Evolutionary conservation across 129 eudicot species (phyloP).

Genomic region (carrot (Daucus carota)): DH1_v3.0 NC_030386.2:4717501-4718000

Average conservation of each 20-base stretch:
- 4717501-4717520: conserved; percentile 85
- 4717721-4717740: neutral
- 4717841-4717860: neutral
- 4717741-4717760: neutral
- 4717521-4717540: conserved; percentile 77
- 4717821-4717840: neutral
- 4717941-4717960: neutral
- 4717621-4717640: neutral
- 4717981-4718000: neutral
- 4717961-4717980: neutral
- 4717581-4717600: conserved; percentile 10
- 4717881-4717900: neutral
- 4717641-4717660: neutral
- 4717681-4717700: neutral
- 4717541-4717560: conserved; percentile 95
- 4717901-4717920: neutral
- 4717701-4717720: neutral
- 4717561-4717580: conserved; percentile 62
- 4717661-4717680: neutral
- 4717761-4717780: neutral
- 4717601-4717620: neutral
- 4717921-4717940: neutral
- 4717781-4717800: neutral
- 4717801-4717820: neutral
- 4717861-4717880: neutral